Evolutionary conservation across 202 grass and related monocot species (phyloP).

Genomic region (Musa balbisiana): DNA sequence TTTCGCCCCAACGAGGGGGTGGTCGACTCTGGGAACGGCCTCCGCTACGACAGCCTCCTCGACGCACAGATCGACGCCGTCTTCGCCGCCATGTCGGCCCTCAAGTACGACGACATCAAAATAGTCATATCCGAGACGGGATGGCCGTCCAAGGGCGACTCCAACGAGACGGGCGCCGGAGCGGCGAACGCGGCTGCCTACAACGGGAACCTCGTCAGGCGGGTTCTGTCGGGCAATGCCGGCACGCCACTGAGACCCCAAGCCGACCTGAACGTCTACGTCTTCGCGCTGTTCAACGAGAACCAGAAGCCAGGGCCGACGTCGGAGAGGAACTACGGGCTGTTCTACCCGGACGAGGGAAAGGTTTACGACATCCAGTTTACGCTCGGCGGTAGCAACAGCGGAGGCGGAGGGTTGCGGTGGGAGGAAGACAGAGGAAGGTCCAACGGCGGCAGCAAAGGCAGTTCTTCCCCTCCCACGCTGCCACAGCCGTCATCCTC

Average conservation of each 20-base stretch:
- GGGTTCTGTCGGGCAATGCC: constrained; percentile 65
- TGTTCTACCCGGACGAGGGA: constrained; percentile 79
- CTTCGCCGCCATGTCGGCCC: constrained; percentile 43
- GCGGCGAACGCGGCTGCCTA: constrained; percentile 60
- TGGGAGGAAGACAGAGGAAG: constrained; percentile 23
- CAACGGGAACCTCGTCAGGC: constrained; percentile 66
- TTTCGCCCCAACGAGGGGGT: constrained; percentile 81
- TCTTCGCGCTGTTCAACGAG: constrained; percentile 98
- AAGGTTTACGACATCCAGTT: constrained; percentile 87
- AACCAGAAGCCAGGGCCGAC: constrained; percentile 86
- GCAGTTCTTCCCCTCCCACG: constrained; percentile 15
- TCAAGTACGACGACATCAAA: constrained; percentile 34
- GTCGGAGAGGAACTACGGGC: constrained; percentile 80
- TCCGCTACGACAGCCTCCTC: constrained; percentile 84
- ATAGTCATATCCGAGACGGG: constrained; percentile 82
- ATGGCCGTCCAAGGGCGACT: constrained; percentile 82
- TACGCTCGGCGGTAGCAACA: constrained; percentile 36
- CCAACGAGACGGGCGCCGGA: constrained; percentile 34
- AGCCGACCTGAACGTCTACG: constrained; percentile 62
- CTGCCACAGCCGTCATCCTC: background rate
- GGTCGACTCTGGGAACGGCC: constrained; percentile 33
- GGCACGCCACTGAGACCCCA: constrained; percentile 60
- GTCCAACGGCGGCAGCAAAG: background rate
- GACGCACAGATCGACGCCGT: constrained; percentile 94
- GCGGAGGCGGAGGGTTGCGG: constrained; percentile 4